phyloP scores from a whole-genome alignment of 1,284 basidiomycete species.

The Rhodofomes roseus region DNA sequence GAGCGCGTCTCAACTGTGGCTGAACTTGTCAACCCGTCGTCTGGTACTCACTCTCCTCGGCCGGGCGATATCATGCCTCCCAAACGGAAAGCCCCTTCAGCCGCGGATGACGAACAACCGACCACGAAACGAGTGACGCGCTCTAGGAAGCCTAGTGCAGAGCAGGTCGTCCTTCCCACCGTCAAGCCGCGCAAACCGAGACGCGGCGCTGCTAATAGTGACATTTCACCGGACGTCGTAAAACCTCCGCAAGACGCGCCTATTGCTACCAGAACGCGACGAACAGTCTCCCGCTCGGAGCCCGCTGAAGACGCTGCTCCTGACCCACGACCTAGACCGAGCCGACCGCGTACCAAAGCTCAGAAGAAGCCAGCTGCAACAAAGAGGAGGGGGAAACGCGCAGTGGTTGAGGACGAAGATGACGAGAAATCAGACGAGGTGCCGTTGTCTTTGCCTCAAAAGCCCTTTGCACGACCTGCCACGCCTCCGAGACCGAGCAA shows the following conservation, averaged over 20 bases:
- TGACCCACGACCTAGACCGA: background rate
- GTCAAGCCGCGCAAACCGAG: background rate
- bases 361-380: background rate
- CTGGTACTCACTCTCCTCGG: background rate
- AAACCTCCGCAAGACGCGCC: background rate
- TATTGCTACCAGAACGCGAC: background rate
- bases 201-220: background rate
- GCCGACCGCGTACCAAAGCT: background rate
- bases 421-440: conserved; percentile 30
- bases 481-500: conserved; percentile 25
- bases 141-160: conserved; percentile 1
- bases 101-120: conserved; percentile 11
- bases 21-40: background rate
- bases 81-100: conserved; percentile 43
- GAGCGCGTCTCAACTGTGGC: too few species aligned
- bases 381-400: background rate
- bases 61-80: conserved; percentile 35
- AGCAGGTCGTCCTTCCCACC: conserved; percentile 1
- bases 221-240: background rate
- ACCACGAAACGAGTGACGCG: conserved; percentile 23
- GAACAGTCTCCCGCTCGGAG: background rate
- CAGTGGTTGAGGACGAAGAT: conserved; percentile 5
- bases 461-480: conserved; percentile 15
- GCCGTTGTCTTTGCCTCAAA: conserved; percentile 26
- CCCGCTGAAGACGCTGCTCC: background rate